A percentile compares a stretch with the other conserved stretches of the same genome.
Conservation (phyloP, 768 basidiomycete species). For the Rhodotorula sphaerocarpa region DNA sequence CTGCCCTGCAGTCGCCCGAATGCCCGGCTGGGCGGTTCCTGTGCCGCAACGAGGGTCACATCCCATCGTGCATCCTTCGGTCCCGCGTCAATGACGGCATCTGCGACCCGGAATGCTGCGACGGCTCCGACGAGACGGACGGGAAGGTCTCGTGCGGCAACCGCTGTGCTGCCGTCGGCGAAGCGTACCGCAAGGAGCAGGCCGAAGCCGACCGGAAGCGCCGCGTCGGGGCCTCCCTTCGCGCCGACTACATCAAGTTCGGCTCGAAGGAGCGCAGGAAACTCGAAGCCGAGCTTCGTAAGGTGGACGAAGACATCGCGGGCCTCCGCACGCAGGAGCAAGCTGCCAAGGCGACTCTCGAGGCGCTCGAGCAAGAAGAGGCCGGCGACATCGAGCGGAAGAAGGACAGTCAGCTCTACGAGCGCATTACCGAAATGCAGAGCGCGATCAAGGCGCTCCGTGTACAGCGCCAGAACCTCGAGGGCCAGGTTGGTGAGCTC, state of each 20-base stretch:
- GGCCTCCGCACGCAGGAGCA: conserved; percentile 43
- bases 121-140: conserved; percentile 81
- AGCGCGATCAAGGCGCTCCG: conserved; percentile 68
- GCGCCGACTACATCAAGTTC: conserved; percentile 73
- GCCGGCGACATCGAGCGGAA: conserved; percentile 73
- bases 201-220: conserved; percentile 69
- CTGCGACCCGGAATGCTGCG: conserved; percentile 89
- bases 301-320: conserved; percentile 53
- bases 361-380: conserved; percentile 67
- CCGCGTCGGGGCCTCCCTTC: conserved; percentile 88
- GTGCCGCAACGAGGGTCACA: conserved; percentile 79
- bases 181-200: conserved; percentile 56
- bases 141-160: conserved; percentile 64
- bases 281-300: conserved; percentile 58
- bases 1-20: conserved; percentile 21
- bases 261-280: conserved; percentile 84
- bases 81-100: conserved; percentile 85
- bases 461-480: conserved; percentile 60
- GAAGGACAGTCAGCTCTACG: conserved; percentile 71
- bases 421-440: conserved; percentile 62
- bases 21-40: conserved; percentile 52
- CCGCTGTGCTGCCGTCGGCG: conserved; percentile 66
- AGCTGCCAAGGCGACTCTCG: conserved; percentile 68
- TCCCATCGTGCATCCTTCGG: conserved; percentile 67
- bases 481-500: conserved; percentile 67